A percentile compares a stretch with the other conserved stretches of the same genome.
These are phyloP conservation scores for Rhododendron simsii DNA, from an alignment of 148 eudicot genomes.

Conservation along the genomic window DNA sequence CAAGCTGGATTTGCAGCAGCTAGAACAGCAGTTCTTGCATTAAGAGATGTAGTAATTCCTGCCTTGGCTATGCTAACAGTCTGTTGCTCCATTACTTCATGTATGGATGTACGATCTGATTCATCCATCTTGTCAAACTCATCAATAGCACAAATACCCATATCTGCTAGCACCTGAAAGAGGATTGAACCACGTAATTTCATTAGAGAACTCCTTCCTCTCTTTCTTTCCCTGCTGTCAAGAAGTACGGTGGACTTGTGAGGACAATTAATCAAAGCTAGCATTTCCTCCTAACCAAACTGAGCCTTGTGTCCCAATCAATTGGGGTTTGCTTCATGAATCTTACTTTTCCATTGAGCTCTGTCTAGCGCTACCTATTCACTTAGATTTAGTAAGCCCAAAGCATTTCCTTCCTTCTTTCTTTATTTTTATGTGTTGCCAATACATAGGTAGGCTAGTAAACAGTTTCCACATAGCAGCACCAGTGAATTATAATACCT, in stretches of 20 bases:
- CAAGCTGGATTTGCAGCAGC: slow-evolving; percentile 99
- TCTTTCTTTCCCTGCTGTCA: not conserved
- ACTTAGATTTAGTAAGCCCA: not conserved
- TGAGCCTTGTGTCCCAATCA: too few species aligned
- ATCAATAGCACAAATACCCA: slow-evolving; percentile 99
- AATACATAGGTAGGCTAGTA: not conserved
- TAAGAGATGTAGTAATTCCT: slow-evolving; percentile 95
- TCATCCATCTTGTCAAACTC: slow-evolving; percentile 99
- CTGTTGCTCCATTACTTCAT: slow-evolving; percentile 99
- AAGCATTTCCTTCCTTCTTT: not conserved
- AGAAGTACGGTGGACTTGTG: not conserved
- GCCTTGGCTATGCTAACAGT: slow-evolving; percentile 99
- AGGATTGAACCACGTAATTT: not conserved
- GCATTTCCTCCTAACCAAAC: not conserved
- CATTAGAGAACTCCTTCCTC: not conserved
- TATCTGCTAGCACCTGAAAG: slow-evolving; percentile 90
- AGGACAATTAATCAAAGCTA: not conserved
- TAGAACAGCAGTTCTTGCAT: slow-evolving; percentile 97
- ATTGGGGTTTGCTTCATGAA: too few species aligned
- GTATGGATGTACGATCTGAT: slow-evolving; percentile 95
- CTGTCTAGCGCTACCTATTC: not conserved
- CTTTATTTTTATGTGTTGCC: not conserved
- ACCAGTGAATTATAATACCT: not conserved
- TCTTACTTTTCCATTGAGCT: not conserved
- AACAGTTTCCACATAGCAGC: not conserved